A percentile compares a stretch with the other conserved stretches of the same genome.
Evolutionary conservation across 192 early-diverging fungal species (phyloP).

Genomic region (Ambispora gerdemannii): DNA sequence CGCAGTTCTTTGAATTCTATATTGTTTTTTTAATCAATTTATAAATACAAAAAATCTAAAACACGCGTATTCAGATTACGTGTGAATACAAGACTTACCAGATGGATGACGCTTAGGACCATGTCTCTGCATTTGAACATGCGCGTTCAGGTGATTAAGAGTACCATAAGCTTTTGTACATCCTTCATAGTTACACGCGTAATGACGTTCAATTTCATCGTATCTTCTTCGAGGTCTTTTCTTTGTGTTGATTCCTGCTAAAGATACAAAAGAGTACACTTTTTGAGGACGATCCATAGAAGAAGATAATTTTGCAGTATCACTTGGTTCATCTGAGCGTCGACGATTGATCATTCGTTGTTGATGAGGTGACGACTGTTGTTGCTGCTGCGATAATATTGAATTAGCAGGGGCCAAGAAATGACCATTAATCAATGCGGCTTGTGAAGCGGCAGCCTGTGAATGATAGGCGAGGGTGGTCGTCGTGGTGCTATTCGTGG

Average conservation of each 20-base stretch:
- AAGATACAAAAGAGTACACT: conserved; percentile 52
- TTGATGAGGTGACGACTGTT: neutral
- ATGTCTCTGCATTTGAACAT: conserved; percentile 67
- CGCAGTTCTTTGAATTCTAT: conserved; percentile 61
- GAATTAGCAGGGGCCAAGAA: conserved; percentile 27
- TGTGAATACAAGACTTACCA: conserved; percentile 29
- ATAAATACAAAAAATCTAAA: neutral
- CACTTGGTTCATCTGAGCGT: neutral
- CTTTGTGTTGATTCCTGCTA: conserved; percentile 53
- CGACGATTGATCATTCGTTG: neutral
- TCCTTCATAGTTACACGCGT: conserved; percentile 53
- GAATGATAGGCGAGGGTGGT: neutral
- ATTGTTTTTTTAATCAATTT: conserved; percentile 13
- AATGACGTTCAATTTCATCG: conserved; percentile 66
- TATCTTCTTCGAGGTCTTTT: conserved; percentile 58
- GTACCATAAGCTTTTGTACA: conserved; percentile 65
- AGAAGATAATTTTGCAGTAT: neutral
- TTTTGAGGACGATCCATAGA: conserved; percentile 33
- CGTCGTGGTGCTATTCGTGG: neutral
- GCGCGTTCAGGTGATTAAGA: conserved; percentile 66
- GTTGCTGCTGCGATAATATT: neutral
- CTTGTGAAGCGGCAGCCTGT: neutral
- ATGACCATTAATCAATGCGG: conserved; percentile 14
- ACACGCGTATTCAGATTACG: neutral
- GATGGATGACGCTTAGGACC: conserved; percentile 54